Percentiles rank a stretch among this genome's conserved stretches.
Evolutionary conservation across 2,329 filamentous ascomycete genomes (phyloP).

Genomic region (Fonsecaea erecta): DNA sequence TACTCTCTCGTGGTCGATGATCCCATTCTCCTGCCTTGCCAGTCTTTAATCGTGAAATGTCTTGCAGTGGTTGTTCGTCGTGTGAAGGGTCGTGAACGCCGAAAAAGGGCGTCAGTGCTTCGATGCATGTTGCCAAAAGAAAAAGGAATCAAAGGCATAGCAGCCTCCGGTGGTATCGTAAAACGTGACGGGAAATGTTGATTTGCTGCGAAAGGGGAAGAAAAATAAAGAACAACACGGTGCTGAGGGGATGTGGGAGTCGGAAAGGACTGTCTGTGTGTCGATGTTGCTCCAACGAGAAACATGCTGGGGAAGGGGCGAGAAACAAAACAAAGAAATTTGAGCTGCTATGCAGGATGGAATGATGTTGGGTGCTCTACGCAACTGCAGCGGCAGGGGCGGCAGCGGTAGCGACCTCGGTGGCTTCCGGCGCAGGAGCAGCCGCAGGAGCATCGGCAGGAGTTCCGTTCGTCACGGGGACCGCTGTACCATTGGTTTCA

Average conservation of each 20-base stretch:
- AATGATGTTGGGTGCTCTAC: conserved; percentile 11
- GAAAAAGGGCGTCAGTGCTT: conserved; percentile 18
- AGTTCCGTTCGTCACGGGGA: conserved; percentile 27
- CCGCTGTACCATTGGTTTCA: conserved; percentile 51
- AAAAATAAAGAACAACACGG: not conserved
- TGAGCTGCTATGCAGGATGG: not conserved
- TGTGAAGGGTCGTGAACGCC: conserved; percentile 25
- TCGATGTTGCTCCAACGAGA: conserved; percentile 7
- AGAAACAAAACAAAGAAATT: conserved; percentile 18
- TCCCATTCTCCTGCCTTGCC: conserved; percentile 21
- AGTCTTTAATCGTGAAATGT: conserved; percentile 19
- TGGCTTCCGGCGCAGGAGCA: conserved; percentile 29
- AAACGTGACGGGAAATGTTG: conserved; percentile 14
- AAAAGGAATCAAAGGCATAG: conserved; percentile 19
- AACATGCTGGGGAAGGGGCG: conserved; percentile 11
- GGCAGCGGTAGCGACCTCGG: conserved; percentile 28
- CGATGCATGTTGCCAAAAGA: conserved; percentile 20
- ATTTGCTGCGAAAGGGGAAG: conserved; percentile 3
- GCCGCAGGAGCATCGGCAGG: conserved; percentile 31
- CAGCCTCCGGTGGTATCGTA: conserved; percentile 23
- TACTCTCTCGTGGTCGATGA: conserved; percentile 8
- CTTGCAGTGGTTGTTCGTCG: conserved; percentile 18
- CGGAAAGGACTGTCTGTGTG: conserved; percentile 24
- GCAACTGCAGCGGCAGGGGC: conserved; percentile 33
- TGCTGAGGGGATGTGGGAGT: not conserved